A percentile compares a stretch with the other conserved stretches of the same genome.
phyloP scores from a whole-genome alignment of 345 rosid genomes.

The Psidium friedrichsthalianum region DNA sequence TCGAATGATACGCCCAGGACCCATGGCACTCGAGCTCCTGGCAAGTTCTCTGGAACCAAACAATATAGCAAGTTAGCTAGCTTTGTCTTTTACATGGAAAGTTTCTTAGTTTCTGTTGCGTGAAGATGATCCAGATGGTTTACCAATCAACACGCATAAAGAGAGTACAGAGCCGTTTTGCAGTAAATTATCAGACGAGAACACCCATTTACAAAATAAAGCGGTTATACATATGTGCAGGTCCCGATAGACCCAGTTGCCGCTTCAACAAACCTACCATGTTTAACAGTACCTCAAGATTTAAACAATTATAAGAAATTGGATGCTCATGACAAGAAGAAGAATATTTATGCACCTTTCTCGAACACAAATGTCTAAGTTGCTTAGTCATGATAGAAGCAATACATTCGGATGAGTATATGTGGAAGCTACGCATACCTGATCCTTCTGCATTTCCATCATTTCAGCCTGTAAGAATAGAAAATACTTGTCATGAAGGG shows the following conservation, averaged over 20 bases:
- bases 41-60: neutral
- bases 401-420: neutral
- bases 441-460: slow-evolving; percentile 9
- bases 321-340: neutral
- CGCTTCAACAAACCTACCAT: neutral
- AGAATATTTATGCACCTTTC: neutral
- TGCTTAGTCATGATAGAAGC: neutral
- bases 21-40: neutral
- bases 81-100: neutral
- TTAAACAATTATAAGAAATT: neutral
- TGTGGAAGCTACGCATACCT: neutral
- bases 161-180: neutral
- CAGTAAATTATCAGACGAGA: neutral
- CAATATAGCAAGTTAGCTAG: neutral
- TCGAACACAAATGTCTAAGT: neutral
- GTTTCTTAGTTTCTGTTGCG: neutral
- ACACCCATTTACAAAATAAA: neutral
- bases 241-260: neutral
- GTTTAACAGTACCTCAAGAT: neutral
- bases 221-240: neutral
- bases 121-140: neutral
- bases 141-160: neutral
- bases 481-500: neutral
- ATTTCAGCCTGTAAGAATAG: neutral
- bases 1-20: neutral